Conservation (phyloP, 768 basidiomycete genomes). For the Mycena amicta region DNA sequence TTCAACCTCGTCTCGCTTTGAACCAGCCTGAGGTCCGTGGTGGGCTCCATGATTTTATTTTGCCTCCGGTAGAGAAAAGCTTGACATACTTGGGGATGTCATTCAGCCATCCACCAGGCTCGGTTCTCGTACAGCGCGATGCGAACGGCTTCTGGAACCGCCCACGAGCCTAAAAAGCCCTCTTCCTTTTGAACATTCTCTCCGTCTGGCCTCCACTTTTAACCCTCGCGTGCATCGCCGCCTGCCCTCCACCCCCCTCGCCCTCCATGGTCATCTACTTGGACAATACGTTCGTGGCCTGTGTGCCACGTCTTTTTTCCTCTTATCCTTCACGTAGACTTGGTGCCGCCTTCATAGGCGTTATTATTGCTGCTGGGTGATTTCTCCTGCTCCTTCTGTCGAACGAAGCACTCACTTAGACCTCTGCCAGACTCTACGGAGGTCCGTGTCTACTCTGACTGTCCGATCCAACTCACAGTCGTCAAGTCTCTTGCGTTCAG, state of each 20-base stretch:
- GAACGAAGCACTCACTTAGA: neutral
- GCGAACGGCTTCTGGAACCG: neutral
- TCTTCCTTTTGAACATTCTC: neutral
- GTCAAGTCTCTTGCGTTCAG: constrained; percentile 56
- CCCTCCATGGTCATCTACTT: constrained; percentile 13
- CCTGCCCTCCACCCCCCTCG: neutral
- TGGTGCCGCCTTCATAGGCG: constrained; percentile 54
- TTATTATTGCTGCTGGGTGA: constrained; percentile 50
- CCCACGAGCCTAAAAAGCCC: neutral
- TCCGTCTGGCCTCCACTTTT: neutral
- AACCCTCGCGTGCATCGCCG: neutral
- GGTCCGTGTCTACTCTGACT: constrained; percentile 32
- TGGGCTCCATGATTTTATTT: no score
- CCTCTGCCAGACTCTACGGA: constrained; percentile 47
- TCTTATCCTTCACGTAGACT: constrained; percentile 34
- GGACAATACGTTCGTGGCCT: constrained; percentile 36
- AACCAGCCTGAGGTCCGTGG: no score
- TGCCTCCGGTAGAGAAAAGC: no score
- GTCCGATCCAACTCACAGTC: neutral
- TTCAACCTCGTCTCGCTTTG: neutral
- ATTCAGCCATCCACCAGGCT: neutral
- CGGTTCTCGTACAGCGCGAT: neutral
- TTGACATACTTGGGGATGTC: neutral
- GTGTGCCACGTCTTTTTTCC: neutral
- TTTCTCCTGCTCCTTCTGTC: constrained; percentile 23